These are phyloP conservation scores for Chenopodium album DNA, from an alignment of 148 eudicot species.

Conservation along the genomic window DNA sequence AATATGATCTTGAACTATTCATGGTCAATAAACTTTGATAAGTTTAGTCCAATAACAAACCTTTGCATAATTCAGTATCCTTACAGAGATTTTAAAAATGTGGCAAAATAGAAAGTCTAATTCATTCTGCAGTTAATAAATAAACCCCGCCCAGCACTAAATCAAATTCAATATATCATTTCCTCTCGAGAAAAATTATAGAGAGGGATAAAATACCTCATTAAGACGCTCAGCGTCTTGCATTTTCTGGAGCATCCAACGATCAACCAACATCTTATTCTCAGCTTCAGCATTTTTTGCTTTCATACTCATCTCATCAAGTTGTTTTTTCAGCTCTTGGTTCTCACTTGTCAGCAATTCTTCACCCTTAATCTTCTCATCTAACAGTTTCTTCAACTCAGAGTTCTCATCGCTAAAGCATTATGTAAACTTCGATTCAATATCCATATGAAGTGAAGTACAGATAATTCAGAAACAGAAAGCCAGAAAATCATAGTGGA, in stretches of 20 bases:
- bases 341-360: slow-evolving; percentile 75
- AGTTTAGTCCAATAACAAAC: no score
- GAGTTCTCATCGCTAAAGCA: slow-evolving; percentile 74
- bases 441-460: background rate
- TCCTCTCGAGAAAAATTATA: background rate
- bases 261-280: slow-evolving; percentile 77
- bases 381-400: slow-evolving; percentile 47
- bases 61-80: no score
- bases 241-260: slow-evolving; percentile 95
- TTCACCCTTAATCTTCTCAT: slow-evolving; percentile 69
- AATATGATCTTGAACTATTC: no score
- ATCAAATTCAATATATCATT: background rate
- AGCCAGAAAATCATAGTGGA: background rate
- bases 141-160: background rate
- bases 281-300: slow-evolving; percentile 73
- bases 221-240: slow-evolving; percentile 94
- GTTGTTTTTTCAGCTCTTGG: slow-evolving; percentile 56
- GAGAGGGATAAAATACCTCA: slow-evolving; percentile 50
- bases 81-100: no score
- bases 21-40: no score
- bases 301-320: slow-evolving; percentile 58
- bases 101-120: no score
- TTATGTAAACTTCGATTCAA: slow-evolving; percentile 7
- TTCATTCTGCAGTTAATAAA: no score
- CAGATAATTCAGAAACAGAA: background rate